phyloP scores from a whole-genome alignment of 2,329 filamentous ascomycete genomes.

The Pyricularia sp. region DNA sequence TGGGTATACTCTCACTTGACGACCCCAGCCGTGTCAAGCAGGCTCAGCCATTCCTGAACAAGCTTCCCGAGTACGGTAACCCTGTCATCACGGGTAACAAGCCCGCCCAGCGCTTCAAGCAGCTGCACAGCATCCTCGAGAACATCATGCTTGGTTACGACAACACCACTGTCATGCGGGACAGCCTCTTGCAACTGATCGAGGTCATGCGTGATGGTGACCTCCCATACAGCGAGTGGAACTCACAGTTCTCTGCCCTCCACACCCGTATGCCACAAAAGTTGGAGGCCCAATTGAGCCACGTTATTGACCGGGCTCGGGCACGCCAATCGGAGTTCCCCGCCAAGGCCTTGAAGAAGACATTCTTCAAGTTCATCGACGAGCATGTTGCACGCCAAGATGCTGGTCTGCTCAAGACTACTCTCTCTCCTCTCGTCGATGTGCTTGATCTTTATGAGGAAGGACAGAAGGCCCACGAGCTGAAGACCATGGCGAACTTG shows the following conservation, averaged over 20 bases:
- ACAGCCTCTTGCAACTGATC: slow-evolving; percentile 78
- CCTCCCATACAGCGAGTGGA: slow-evolving; percentile 93
- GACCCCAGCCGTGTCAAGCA: slow-evolving; percentile 95
- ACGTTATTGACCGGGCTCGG: slow-evolving; percentile 75
- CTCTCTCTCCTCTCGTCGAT: slow-evolving; percentile 61
- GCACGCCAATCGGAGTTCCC: slow-evolving; percentile 77
- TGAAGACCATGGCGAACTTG: slow-evolving; percentile 65
- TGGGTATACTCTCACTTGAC: slow-evolving; percentile 92
- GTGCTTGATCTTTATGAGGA: slow-evolving; percentile 74
- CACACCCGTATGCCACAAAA: slow-evolving; percentile 95
- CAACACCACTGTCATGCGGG: slow-evolving; percentile 91
- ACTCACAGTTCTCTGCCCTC: slow-evolving; percentile 87
- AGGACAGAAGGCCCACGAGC: slow-evolving; percentile 83
- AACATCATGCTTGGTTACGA: slow-evolving; percentile 92
- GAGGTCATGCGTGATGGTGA: slow-evolving; percentile 80
- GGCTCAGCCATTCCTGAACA: slow-evolving; percentile 82
- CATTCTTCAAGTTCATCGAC: slow-evolving; percentile 76
- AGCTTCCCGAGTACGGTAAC: slow-evolving; percentile 74
- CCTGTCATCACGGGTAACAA: slow-evolving; percentile 84
- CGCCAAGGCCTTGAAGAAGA: slow-evolving; percentile 72
- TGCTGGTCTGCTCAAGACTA: slow-evolving; percentile 56
- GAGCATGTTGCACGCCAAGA: slow-evolving; percentile 68
- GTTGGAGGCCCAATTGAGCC: slow-evolving; percentile 68
- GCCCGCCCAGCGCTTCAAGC: slow-evolving; percentile 73
- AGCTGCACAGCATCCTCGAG: slow-evolving; percentile 63